Evolutionary conservation across 352 stramenopile genomes (phyloP).

Genomic region (Phytophthora chlamydospora): DNA sequence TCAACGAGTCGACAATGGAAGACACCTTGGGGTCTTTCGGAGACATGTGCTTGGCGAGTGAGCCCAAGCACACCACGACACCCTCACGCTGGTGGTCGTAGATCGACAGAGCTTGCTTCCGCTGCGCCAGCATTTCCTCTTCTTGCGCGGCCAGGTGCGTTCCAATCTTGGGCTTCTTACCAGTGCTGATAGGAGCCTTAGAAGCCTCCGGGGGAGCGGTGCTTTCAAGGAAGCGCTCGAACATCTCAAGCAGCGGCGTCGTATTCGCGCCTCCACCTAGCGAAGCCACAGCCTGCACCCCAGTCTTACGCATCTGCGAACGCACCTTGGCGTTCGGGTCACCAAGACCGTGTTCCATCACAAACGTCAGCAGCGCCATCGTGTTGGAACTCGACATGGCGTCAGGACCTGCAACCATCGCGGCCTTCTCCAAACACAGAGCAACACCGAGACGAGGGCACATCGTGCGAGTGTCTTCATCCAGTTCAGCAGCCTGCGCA

Average conservation of each 20-base stretch:
- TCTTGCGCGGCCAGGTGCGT: slow-evolving; percentile 35
- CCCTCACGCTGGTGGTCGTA: slow-evolving; percentile 92
- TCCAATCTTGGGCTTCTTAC: slow-evolving; percentile 43
- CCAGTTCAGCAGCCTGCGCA: slow-evolving; percentile 44
- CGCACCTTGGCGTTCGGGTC: slow-evolving; percentile 78
- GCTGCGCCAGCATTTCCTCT: slow-evolving; percentile 40
- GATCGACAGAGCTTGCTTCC: slow-evolving; percentile 48
- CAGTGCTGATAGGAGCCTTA: slow-evolving; percentile 6
- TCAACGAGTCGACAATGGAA: slow-evolving; percentile 85
- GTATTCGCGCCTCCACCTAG: slow-evolving; percentile 76
- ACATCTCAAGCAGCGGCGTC: slow-evolving; percentile 64
- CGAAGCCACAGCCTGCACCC: slow-evolving; percentile 77
- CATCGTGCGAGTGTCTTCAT: slow-evolving; percentile 64
- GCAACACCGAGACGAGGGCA: slow-evolving; percentile 76
- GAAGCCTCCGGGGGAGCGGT: slow-evolving; percentile 39
- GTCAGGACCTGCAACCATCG: slow-evolving; percentile 32
- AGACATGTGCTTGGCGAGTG: slow-evolving; percentile 91
- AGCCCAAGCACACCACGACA: slow-evolving; percentile 90
- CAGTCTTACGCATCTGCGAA: slow-evolving; percentile 86
- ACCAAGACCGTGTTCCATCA: slow-evolving; percentile 79
- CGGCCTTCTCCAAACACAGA: slow-evolving; percentile 79
- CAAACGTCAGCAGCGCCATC: slow-evolving; percentile 74
- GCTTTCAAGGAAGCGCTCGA: slow-evolving; percentile 77
- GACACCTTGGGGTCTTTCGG: slow-evolving; percentile 89
- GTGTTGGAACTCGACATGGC: slow-evolving; percentile 66